Evolutionary conservation across 257 asterid genomes (phyloP).

Genomic region (Primulina eburnea): DNA sequence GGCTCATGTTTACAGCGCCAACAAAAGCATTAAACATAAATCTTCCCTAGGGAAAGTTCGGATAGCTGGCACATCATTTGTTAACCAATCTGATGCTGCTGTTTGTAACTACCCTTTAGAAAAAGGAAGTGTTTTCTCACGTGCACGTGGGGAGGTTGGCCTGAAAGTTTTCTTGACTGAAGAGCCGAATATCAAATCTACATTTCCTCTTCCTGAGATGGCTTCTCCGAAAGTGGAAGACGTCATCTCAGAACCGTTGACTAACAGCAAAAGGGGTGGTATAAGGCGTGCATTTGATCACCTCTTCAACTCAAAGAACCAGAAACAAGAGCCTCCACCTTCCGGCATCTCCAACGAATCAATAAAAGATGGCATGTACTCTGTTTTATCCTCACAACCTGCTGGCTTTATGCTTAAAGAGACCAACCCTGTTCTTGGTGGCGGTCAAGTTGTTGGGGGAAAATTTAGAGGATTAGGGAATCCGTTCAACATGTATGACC

Average conservation of each 20-base stretch:
- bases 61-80: conserved; percentile 59
- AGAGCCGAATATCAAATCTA: conserved; percentile 54
- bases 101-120: conserved; percentile 75
- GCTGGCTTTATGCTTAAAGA: conserved; percentile 64
- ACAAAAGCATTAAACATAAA: conserved; percentile 40
- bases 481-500: conserved; percentile 63
- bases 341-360: conserved; percentile 35
- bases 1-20: conserved; percentile 61
- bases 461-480: conserved; percentile 52
- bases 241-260: conserved; percentile 15
- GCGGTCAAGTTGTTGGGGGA: conserved; percentile 73
- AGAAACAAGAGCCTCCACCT: conserved; percentile 32
- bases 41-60: conserved; percentile 73
- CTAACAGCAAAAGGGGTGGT: conserved; percentile 43
- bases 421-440: conserved; percentile 86
- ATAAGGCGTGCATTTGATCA: conserved; percentile 42
- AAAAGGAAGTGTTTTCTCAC: conserved; percentile 59
- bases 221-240: conserved; percentile 40
- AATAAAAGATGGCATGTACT: conserved; percentile 13
- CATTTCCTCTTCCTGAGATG: conserved; percentile 40
- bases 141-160: conserved; percentile 75
- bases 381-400: conserved; percentile 53
- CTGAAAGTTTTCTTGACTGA: conserved; percentile 67
- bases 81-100: conserved; percentile 68
- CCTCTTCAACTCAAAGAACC: conserved; percentile 46